Percentiles rank a stretch among this genome's conserved stretches.
Conservation (phyloP, 2,329 filamentous ascomycete species). For the Lasiodiplodia sp. region DNA sequence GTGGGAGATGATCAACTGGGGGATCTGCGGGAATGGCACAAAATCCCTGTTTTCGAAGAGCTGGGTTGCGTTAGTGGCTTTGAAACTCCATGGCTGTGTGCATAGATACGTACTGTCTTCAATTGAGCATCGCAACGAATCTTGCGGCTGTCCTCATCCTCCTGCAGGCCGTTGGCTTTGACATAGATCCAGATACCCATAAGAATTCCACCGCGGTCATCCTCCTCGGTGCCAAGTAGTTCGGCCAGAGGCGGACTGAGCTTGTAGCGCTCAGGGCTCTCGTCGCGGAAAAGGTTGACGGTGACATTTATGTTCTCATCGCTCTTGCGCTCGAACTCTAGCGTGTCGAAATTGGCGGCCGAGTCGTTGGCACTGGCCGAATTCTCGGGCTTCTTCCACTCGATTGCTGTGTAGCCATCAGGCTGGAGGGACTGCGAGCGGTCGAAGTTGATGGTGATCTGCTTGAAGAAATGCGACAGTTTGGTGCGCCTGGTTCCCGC, state of each 20-base stretch:
- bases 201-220: constrained; percentile 84
- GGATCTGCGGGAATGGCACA: constrained; percentile 85
- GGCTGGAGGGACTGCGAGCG: constrained; percentile 69
- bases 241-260: constrained; percentile 81
- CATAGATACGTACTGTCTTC: constrained; percentile 67
- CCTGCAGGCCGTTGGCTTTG: constrained; percentile 81
- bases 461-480: constrained; percentile 82
- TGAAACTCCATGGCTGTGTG: background rate
- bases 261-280: constrained; percentile 83
- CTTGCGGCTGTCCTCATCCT: constrained; percentile 92
- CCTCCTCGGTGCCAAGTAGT: constrained; percentile 84
- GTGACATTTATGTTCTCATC: constrained; percentile 93
- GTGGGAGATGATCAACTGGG: constrained; percentile 80
- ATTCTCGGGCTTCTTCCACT: constrained; percentile 83
- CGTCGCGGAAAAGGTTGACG: constrained; percentile 84
- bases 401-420: constrained; percentile 68
- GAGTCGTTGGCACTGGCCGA: constrained; percentile 62
- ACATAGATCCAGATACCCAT: constrained; percentile 97
- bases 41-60: constrained; percentile 73
- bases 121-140: constrained; percentile 89
- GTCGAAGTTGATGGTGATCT: constrained; percentile 71
- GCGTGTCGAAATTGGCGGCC: constrained; percentile 82
- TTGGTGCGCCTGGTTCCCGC: constrained; percentile 53
- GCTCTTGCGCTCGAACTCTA: constrained; percentile 89
- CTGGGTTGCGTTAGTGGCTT: constrained; percentile 51